Base-by-base conservation (phyloP, 2,329 filamentous ascomycete species). In the Phyllosticta capitalensis region DNA sequence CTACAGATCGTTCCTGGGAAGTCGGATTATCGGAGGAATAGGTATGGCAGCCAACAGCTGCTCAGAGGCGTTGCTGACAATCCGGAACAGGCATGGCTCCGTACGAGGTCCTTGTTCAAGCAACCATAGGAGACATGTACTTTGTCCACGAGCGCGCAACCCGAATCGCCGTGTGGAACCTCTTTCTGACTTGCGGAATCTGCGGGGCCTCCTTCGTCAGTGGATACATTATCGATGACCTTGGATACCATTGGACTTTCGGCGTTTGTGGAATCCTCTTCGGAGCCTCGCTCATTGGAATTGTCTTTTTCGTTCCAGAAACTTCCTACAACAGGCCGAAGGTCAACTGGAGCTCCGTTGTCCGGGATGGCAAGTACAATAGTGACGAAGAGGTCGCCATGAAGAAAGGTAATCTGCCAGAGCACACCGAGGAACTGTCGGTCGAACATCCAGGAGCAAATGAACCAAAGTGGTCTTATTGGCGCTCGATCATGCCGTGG, bases 81-180 rank as follows among this genome's bases (percentile, higher is more conserved):
- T 1, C 5, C 1, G 12, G 14, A 7, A 20, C 24, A 60, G 58
- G 77, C 4, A 80, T 80, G 76, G 77, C 78, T 0, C 75, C 79
- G 0, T 77, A 76, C 59, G 80, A 82, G 64, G 74, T 79, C 2
- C 67, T 83, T 5, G 78, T 82, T 4, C 79, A 81, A 66, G 78
- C 77, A 65, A 81, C 78, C 0, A 73, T 77, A 38, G 72, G 69
- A 1, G 76, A 78, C 61, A 60, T 78, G 14, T 78, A 72, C 64
- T 78, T 76, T 58, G 73, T 78, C 14, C 76, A 78, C 63, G 70
- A 77, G 63, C 69, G 75, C 33, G 75, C 68, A 4, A 71, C 71
- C 9, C 68, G 72, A 5, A 68, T 76, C 22, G 69, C 72, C 6
- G 67, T 72, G 14, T 76, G 71, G 71, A 73, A 74, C 59, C 60